phyloP scores from a whole-genome alignment of 2,329 filamentous ascomycete species.

The Sarocladium strictum region DNA sequence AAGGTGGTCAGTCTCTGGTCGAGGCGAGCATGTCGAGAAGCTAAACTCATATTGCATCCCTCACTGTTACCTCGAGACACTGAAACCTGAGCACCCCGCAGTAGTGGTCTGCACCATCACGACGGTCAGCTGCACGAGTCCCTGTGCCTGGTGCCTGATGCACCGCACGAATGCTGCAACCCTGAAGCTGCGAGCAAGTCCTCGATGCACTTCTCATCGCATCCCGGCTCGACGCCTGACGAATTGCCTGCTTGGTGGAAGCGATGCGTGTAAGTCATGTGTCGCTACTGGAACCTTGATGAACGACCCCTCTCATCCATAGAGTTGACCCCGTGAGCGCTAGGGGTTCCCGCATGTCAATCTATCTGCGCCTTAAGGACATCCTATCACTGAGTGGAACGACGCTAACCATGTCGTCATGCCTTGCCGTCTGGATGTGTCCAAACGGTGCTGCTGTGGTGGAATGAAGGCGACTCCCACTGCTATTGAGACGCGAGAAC shows the following conservation, averaged over 20 bases:
- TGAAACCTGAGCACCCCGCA: neutral
- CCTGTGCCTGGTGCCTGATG: slow-evolving; percentile 8
- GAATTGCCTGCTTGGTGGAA: too few species aligned
- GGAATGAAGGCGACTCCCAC: neutral
- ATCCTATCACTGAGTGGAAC: neutral
- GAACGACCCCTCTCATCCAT: slow-evolving; percentile 4
- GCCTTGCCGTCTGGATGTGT: neutral
- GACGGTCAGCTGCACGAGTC: slow-evolving; percentile 1
- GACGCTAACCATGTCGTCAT: slow-evolving; percentile 3
- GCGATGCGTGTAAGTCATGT: too few species aligned
- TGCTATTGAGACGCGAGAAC: neutral
- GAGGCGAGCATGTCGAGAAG: too few species aligned
- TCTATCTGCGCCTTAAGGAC: neutral
- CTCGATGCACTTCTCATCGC: neutral
- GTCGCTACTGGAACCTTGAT: slow-evolving; percentile 4
- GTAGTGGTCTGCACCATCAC: neutral
- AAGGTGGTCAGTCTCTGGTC: too few species aligned
- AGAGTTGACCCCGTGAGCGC: neutral
- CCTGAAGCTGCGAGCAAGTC: neutral
- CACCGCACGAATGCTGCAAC: neutral
- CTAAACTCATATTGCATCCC: too few species aligned
- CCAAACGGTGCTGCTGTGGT: neutral
- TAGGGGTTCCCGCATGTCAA: neutral
- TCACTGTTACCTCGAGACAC: neutral
- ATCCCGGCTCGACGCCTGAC: neutral